Base-by-base conservation (phyloP, 306 rosid genomes). In the Trifolium repens region DNA sequence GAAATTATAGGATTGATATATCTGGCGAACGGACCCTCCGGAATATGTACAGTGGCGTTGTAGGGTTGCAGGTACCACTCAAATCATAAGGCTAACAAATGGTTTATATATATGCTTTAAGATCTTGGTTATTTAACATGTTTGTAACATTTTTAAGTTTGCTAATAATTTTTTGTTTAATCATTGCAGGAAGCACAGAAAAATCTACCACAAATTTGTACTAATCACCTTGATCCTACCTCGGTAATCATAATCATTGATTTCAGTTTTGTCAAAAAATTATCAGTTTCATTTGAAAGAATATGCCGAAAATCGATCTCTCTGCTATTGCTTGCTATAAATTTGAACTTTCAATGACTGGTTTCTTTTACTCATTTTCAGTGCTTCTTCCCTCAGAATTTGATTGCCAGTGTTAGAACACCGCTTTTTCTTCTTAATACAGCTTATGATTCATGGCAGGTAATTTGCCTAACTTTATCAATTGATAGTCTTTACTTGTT, bases 371-470 rank as follows among this genome's bases (percentile, higher is more conserved):
- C 32, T 44, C 67, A 59, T 15, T 72, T 75, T 64, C 92, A 96
- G 99, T 92, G 99, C 83, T 90, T 96, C 88, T 96, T 96, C 82
- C 99, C 99, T 30, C 97, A 92, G 78, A 92, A 96, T 74, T 75
- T 88, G 86, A 90, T 96, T 59, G 78, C 72, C 75, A 80, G 84
- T 53, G 79, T 92, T 50, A 79, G 46, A 80, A 96, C 99, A 52
- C 99, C 99, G 0, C 81, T 96, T 12, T 96, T 94, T 79, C 85
- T 94, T 83, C 91, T 94, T 63, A 94, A 94, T 78, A 85, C 99
- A 47, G 99, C 99, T 73, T 96, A 92, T 75, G 98, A 96, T 82
- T 85, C 96, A 19, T 96, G 99, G 99, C 98, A 94, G 99, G 99
- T 94, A 83, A 73, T 71, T 78, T 12, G 26, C 65, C 49, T 5